Evolutionary conservation across 148 eudicot genomes (phyloP).

Genomic region (Cornus suecica): DNA sequence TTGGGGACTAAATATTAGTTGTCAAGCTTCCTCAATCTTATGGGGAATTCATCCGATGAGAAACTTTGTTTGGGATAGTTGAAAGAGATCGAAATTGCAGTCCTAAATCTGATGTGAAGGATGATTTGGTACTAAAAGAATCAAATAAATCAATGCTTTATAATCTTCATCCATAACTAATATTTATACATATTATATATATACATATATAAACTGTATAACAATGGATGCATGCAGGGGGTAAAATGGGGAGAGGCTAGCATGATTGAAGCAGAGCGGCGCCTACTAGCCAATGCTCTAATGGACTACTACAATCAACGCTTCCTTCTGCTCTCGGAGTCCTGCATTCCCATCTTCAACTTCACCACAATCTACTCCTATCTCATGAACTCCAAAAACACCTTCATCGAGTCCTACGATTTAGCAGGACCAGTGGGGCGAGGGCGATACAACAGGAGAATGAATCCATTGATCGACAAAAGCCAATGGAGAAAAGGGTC

Average conservation of each 20-base stretch:
- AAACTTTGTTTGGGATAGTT: no score
- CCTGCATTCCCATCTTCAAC: conserved; percentile 79
- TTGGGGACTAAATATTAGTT: no score
- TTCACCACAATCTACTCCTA: conserved; percentile 67
- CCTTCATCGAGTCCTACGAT: conserved; percentile 56
- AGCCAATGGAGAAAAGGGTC: conserved; percentile 74
- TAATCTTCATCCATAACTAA: no score
- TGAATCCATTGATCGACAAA: conserved; percentile 44
- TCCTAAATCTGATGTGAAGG: no score
- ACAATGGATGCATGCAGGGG: conserved; percentile 25
- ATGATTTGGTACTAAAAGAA: no score
- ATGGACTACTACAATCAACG: conserved; percentile 61
- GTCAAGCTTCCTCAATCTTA: no score
- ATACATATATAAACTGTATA: no score
- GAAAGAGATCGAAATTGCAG: no score
- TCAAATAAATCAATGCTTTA: no score
- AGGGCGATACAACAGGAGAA: conserved; percentile 50
- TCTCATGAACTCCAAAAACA: conserved; percentile 38
- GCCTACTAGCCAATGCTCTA: conserved; percentile 70
- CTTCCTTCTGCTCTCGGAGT: conserved; percentile 70
- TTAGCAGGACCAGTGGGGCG: conserved; percentile 46
- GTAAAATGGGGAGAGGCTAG: conserved; percentile 77
- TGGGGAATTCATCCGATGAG: no score
- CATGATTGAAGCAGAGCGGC: conserved; percentile 85
- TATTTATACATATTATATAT: no score